These are phyloP conservation scores for Aspergillus fumigatus DNA, from an alignment of 2,329 filamentous ascomycete genomes.

Conservation along the genomic window DNA sequence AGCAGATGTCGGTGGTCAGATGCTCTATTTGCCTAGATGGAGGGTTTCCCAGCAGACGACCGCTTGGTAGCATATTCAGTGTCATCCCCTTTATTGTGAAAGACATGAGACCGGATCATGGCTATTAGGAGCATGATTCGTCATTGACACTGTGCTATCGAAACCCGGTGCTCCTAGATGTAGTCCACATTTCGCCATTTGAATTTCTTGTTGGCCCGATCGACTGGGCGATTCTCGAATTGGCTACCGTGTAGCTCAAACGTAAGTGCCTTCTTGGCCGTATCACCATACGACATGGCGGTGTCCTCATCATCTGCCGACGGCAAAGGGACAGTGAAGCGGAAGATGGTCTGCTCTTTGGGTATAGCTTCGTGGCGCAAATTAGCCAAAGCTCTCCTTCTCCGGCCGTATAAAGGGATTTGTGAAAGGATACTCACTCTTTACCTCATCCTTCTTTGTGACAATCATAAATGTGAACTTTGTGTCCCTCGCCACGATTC, in stretches of 20 bases:
- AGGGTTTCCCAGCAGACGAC: not conserved
- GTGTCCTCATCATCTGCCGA: slow-evolving; percentile 16
- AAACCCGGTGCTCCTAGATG: not conserved
- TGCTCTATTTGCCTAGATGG: no score
- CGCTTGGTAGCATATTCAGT: not conserved
- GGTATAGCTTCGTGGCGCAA: slow-evolving; percentile 56
- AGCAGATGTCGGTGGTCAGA: not conserved
- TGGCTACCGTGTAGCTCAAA: slow-evolving; percentile 88
- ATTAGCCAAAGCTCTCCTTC: not conserved
- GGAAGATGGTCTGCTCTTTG: slow-evolving; percentile 85
- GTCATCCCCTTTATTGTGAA: not conserved
- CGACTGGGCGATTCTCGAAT: slow-evolving; percentile 75
- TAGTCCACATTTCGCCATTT: slow-evolving; percentile 75
- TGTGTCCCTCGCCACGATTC: slow-evolving; percentile 85
- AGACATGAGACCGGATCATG: not conserved
- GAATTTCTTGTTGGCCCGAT: slow-evolving; percentile 87
- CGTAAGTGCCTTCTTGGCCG: slow-evolving; percentile 49
- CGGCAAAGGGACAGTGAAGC: slow-evolving; percentile 61
- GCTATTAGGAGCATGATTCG: not conserved
- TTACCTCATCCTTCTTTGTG: slow-evolving; percentile 65
- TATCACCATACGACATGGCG: slow-evolving; percentile 11
- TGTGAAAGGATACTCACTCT: slow-evolving; percentile 46
- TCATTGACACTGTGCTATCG: not conserved
- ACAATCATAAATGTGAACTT: slow-evolving; percentile 83
- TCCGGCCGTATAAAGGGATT: no score